These are phyloP conservation scores for Solanum rostratum DNA, from an alignment of 257 asterid species.

Conservation along the genomic window DNA sequence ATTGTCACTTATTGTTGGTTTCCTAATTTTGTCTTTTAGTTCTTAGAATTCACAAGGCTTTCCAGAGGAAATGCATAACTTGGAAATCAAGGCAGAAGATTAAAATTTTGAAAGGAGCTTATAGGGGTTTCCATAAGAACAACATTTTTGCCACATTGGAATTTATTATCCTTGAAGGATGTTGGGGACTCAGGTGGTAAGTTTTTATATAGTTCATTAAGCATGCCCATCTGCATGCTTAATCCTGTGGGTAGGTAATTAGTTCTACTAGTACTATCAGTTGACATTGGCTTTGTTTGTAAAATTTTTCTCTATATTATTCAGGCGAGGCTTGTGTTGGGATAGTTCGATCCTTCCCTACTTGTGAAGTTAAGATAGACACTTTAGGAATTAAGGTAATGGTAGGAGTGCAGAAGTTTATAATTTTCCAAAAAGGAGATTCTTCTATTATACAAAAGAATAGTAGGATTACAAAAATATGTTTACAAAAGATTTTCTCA, in stretches of 20 bases:
- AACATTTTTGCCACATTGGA: slow-evolving; percentile 52
- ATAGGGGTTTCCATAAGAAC: slow-evolving; percentile 28
- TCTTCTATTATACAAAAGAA: no score
- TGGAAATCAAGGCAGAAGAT: slow-evolving; percentile 64
- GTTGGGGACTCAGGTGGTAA: slow-evolving; percentile 58
- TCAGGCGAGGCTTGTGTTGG: slow-evolving; percentile 75
- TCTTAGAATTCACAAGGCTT: slow-evolving; percentile 41
- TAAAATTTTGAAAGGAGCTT: slow-evolving; percentile 66
- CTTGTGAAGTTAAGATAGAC: no score
- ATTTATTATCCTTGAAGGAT: slow-evolving; percentile 53
- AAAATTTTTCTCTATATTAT: slow-evolving; percentile 1
- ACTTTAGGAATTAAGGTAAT: no score
- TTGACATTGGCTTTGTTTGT: not conserved
- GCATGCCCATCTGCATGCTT: not conserved
- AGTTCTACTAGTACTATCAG: not conserved
- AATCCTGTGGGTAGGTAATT: not conserved
- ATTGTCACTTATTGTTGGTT: not conserved
- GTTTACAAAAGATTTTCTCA: no score
- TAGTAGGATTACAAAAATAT: no score
- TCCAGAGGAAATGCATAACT: slow-evolving; percentile 33
- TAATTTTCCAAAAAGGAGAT: no score
- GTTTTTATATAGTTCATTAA: slow-evolving; percentile 6
- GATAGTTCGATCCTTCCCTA: no score
- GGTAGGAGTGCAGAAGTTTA: no score
- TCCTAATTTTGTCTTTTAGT: slow-evolving; percentile 22